These are phyloP conservation scores for Apophysomyces sp. DNA, from an alignment of 371 early-diverging fungal species.

Conservation along the genomic window DNA sequence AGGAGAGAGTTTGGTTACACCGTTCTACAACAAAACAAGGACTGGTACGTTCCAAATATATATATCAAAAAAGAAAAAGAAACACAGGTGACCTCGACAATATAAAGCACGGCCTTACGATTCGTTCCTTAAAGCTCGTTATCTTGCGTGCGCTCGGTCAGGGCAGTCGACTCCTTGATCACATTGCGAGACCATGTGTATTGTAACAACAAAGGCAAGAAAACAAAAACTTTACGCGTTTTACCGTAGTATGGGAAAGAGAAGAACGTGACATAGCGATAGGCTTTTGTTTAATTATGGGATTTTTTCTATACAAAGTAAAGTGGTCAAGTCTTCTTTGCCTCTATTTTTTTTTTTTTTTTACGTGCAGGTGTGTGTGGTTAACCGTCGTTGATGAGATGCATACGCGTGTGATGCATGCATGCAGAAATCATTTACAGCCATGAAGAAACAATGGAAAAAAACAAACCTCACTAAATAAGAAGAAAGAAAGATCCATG, in stretches of 20 bases:
- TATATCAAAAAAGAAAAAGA: background rate
- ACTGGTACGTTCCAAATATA: background rate
- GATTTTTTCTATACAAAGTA: background rate
- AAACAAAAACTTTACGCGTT: background rate
- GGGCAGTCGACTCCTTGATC: constrained; percentile 66
- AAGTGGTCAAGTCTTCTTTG: background rate
- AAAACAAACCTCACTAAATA: background rate
- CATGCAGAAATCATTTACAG: background rate
- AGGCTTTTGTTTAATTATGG: too few relatives aligned
- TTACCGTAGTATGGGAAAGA: background rate
- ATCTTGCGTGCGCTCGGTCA: constrained; percentile 70
- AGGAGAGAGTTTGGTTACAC: background rate
- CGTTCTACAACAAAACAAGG: background rate
- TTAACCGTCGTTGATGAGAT: background rate
- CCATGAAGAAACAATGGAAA: background rate
- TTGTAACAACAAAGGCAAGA: background rate
- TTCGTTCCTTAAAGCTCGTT: background rate
- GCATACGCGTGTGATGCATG: background rate
- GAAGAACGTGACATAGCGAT: background rate
- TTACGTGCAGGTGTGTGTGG: background rate
- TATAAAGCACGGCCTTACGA: background rate
- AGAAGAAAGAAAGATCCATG: background rate
- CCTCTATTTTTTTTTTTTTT: background rate
- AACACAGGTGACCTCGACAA: background rate
- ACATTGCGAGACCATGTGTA: background rate